These are phyloP conservation scores for Candida cerambycidarum DNA, from an alignment of 805 yeast genomes.

Conservation along the genomic window DNA sequence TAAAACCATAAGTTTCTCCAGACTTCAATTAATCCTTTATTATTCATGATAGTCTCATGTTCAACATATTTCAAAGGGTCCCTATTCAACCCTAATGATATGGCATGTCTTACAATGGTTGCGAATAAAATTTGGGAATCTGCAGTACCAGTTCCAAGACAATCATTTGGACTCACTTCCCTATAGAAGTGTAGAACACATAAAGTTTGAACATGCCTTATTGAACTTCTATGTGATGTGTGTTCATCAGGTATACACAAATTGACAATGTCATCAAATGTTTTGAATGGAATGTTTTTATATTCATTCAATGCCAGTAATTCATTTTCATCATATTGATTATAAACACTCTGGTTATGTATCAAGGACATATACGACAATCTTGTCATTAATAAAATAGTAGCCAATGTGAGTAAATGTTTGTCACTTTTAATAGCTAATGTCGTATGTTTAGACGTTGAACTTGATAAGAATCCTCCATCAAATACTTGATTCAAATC, in stretches of 20 bases:
- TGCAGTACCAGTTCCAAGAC: constrained; percentile 40
- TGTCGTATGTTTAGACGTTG: constrained; percentile 19
- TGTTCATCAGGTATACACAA: constrained; percentile 35
- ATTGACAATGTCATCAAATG: constrained; percentile 29
- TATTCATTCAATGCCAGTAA: constrained; percentile 28
- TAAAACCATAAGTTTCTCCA: constrained; percentile 42
- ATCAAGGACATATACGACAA: constrained; percentile 41
- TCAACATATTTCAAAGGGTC: constrained; percentile 35
- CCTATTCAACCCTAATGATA: constrained; percentile 40
- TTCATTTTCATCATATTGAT: constrained; percentile 29
- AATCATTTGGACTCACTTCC: constrained; percentile 41
- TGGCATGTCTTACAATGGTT: constrained; percentile 35
- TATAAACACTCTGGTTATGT: constrained; percentile 30
- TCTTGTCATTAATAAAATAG: constrained; percentile 28
- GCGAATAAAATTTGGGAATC: constrained; percentile 42
- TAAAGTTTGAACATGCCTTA: constrained; percentile 36
- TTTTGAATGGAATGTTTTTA: constrained; percentile 26
- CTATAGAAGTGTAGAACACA: constrained; percentile 34
- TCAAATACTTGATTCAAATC: constrained; percentile 28
- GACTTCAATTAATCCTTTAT: constrained; percentile 22
- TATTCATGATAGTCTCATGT: constrained; percentile 30
- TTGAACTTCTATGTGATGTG: constrained; percentile 29
- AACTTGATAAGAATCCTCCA: constrained; percentile 19
- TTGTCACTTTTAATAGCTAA: constrained; percentile 28
- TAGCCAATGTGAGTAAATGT: constrained; percentile 32